These are phyloP conservation scores for Pharus latifolius DNA, from an alignment of 176 grass and related monocot species.

Conservation along the genomic window DNA sequence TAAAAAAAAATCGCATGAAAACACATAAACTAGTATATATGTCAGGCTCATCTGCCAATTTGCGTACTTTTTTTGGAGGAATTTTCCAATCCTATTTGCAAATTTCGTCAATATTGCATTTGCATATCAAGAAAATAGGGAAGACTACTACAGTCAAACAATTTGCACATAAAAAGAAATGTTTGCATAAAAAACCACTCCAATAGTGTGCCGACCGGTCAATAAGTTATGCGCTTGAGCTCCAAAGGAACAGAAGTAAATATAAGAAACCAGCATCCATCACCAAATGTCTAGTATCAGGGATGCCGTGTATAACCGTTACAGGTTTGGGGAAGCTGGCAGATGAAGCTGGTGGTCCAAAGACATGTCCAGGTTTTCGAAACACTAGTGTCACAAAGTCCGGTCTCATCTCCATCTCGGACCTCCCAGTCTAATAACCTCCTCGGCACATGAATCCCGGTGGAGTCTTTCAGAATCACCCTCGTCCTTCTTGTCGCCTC, in stretches of 20 bases:
- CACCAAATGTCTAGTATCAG: neutral
- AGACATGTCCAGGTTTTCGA: neutral
- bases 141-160: no score
- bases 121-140: no score
- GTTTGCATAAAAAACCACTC: no score
- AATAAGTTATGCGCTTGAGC: no score
- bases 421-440: constrained; percentile 75
- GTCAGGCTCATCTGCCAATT: no score
- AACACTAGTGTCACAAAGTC: neutral
- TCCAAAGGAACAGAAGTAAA: neutral
- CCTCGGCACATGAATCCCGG: constrained; percentile 60
- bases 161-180: no score
- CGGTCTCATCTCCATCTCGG: constrained; percentile 54
- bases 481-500: constrained; percentile 46
- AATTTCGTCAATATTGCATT: no score
- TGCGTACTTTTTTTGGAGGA: no score
- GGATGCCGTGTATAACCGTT: neutral
- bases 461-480: constrained; percentile 23
- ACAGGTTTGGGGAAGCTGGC: neutral
- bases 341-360: neutral
- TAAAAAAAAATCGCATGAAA: no score
- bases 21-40: no score
- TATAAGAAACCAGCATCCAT: neutral
- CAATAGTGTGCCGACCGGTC: no score
- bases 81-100: no score